phyloP scores from a whole-genome alignment of 148 eudicot genomes.

The Suaeda aralocaspica region DNA sequence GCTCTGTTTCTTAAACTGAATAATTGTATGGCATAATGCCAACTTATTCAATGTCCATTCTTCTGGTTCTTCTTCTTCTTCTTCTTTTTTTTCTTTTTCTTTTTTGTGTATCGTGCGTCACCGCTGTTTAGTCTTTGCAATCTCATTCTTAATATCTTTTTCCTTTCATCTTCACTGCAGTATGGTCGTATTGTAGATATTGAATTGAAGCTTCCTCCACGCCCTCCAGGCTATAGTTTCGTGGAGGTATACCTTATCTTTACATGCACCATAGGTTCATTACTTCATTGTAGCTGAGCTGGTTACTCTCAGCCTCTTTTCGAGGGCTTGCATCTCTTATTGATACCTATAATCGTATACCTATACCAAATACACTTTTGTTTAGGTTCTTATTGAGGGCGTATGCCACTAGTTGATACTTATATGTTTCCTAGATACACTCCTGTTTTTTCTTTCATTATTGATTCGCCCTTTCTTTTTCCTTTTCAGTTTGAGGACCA shows the following conservation, averaged over 20 bases:
- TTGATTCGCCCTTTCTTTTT: background rate
- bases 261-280: background rate
- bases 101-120: too few species aligned
- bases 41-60: background rate
- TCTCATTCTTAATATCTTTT: background rate
- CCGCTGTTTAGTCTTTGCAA: too few species aligned
- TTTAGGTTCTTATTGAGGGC: background rate
- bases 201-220: constrained; percentile 37
- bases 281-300: background rate
- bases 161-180: constrained; percentile 14
- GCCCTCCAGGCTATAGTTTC: constrained; percentile 37
- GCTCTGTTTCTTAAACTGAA: background rate
- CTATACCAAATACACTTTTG: too few species aligned
- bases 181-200: constrained; percentile 33
- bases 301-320: background rate
- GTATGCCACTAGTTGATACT: background rate
- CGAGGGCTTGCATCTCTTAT: background rate
- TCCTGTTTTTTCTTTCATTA: background rate
- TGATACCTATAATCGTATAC: too few species aligned
- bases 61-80: background rate
- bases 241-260: constrained; percentile 26
- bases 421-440: background rate
- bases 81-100: background rate
- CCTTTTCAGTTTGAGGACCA: constrained; percentile 31
- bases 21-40: background rate